A percentile compares a stretch with the other conserved stretches of the same genome.
Evolutionary conservation across 345 rosid genomes (phyloP).

Genomic region (Rhodamnia rubescens): DNA sequence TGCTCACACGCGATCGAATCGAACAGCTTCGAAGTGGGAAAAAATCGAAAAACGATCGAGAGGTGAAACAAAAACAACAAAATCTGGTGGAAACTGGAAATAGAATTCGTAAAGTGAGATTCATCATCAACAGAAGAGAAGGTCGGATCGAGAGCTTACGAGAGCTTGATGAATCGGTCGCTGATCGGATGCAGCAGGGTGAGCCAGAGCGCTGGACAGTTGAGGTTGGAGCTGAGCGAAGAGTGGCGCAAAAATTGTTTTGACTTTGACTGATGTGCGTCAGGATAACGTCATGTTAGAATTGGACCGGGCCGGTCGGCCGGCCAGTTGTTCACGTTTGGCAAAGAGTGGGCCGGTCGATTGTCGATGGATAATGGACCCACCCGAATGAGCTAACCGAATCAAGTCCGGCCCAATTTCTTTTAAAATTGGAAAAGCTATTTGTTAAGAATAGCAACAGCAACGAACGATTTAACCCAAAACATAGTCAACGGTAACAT

Average conservation of each 20-base stretch:
- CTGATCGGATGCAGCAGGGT: neutral
- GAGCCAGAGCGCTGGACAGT: neutral
- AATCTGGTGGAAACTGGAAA: neutral
- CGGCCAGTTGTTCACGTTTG: neutral
- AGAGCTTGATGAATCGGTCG: neutral
- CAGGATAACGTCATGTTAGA: neutral
- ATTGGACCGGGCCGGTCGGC: neutral
- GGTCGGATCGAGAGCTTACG: neutral
- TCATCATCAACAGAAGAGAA: neutral
- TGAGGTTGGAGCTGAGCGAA: neutral
- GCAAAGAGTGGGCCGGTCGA: neutral
- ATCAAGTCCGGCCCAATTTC: neutral
- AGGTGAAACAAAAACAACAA: neutral
- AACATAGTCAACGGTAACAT: neutral
- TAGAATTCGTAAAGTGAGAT: neutral
- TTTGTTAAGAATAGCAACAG: too few species aligned
- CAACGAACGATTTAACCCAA: neutral
- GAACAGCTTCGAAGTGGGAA: too few species aligned
- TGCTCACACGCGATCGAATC: neutral
- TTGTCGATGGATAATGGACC: neutral
- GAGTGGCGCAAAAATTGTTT: neutral
- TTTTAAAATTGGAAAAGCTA: neutral
- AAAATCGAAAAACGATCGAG: too few species aligned
- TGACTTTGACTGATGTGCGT: neutral
- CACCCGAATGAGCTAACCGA: neutral